Base-by-base conservation (phyloP, 2,329 filamentous ascomycete genomes). In the Exophiala xenobiotica region DNA sequence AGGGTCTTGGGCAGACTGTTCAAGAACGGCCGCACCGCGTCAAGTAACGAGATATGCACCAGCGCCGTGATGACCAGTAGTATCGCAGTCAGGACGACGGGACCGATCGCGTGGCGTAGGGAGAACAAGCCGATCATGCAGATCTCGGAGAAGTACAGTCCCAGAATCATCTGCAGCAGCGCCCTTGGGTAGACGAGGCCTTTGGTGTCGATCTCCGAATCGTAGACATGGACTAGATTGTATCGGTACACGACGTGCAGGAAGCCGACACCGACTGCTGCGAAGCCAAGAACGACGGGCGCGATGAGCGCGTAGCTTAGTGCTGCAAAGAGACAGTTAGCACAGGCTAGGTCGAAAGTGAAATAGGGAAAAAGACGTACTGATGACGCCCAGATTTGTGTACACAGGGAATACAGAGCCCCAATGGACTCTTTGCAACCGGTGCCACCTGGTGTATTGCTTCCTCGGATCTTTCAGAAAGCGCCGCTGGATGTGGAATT, bases 211-310 rank as follows among this genome's bases (percentile, higher is more conserved):
- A 95, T 82, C 52, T 82, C 74, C 6, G 87, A 83, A 66, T 95
- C 86, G 52, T 86, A 87, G 4, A 95, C 90, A 68, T 88, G 96
- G 45, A 96, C 78, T 40, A 96, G 74, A 65, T 96, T 95, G 76
- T 96, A 96, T 24, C 88, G 83, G 76, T 90, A 96, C 20, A 90
- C 87, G 46, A 91, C 73, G 66, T 95, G 93, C 65, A 95, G 89
- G 31, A 93, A 75, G 24, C 78, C 81, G 55, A 96, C 80, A 19
- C 89, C 90, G 11, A 88, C 74, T 1, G 86, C 83, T 3, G 89
- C 88, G 64, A 96, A 96, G 6, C 85, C 81, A 19, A 96, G 77
- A 48, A 96, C 85, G 1, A 96, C 73, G 0, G 91, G 91, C 2
- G 90, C 89, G 61, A 96, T 95, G 60, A 86, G 87, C 2, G 90